phyloP scores from a whole-genome alignment of 441 rosid species.

The Oxalis stricta region DNA sequence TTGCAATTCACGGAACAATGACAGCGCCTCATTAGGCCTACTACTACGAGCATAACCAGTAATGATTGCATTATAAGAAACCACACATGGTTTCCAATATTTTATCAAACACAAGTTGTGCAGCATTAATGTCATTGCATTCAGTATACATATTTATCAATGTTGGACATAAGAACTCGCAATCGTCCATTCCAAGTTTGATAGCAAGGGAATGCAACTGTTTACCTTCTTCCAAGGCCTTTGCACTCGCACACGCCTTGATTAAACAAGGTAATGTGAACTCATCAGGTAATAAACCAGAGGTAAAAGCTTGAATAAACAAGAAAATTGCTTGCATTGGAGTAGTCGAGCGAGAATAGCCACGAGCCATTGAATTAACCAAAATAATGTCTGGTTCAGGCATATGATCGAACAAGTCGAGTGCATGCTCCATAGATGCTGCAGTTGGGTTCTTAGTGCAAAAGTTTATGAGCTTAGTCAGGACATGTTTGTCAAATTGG shows the following conservation, averaged over 20 bases:
- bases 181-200: conserved; percentile 37
- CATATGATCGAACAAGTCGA: conserved; percentile 44
- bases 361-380: conserved; percentile 51
- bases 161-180: conserved; percentile 43
- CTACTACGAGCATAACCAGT: conserved; percentile 43
- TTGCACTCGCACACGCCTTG: conserved; percentile 47
- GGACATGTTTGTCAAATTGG: conserved; percentile 24
- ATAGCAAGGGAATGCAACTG: conserved; percentile 54
- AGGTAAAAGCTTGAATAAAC: conserved; percentile 23
- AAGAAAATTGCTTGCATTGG: conserved; percentile 34
- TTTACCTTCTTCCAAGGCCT: conserved; percentile 51
- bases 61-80: conserved; percentile 58
- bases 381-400: conserved; percentile 35
- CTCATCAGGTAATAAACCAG: conserved; percentile 37
- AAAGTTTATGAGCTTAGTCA: conserved; percentile 39
- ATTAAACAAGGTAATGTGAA: conserved; percentile 60
- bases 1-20: conserved; percentile 58
- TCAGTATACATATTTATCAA: conserved; percentile 58
- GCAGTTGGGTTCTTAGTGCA: conserved; percentile 27
- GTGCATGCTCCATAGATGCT: conserved; percentile 47
- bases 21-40: conserved; percentile 67
- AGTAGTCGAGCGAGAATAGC: conserved; percentile 41
- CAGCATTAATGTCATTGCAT: conserved; percentile 47
- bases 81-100: conserved; percentile 44
- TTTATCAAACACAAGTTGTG: conserved; percentile 48